These are phyloP conservation scores for Chaetomium olivaceum DNA, from an alignment of 2,329 filamentous ascomycete genomes.

Conservation along the genomic window DNA sequence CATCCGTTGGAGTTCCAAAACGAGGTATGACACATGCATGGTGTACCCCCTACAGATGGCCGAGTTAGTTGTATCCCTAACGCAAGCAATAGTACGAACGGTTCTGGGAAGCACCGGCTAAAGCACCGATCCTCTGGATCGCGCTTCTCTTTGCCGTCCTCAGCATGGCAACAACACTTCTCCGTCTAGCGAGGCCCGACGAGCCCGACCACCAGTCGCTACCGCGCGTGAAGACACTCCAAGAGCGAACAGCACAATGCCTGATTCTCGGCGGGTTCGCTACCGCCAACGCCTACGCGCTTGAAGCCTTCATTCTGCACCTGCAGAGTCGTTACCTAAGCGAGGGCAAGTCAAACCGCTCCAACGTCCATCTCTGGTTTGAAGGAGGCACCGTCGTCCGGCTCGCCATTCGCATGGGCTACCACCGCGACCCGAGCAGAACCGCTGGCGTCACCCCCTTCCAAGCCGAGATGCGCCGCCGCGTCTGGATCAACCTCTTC, in stretches of 20 bases:
- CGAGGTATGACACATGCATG: slow-evolving; percentile 16
- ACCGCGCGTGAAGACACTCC: slow-evolving; percentile 12
- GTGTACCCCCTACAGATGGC: neutral
- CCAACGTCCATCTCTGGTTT: slow-evolving; percentile 41
- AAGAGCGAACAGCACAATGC: slow-evolving; percentile 31
- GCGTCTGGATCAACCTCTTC: slow-evolving; percentile 42
- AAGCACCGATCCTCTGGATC: slow-evolving; percentile 41
- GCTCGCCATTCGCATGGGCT: slow-evolving; percentile 45
- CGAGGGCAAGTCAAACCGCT: neutral
- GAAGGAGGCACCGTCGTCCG: slow-evolving; percentile 43
- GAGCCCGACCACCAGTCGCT: neutral
- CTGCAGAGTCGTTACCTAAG: slow-evolving; percentile 34
- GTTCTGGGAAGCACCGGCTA: slow-evolving; percentile 41
- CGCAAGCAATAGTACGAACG: slow-evolving; percentile 36
- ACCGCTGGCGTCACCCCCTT: slow-evolving; percentile 40
- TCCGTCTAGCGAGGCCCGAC: neutral
- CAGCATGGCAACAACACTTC: slow-evolving; percentile 33
- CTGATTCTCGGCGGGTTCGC: slow-evolving; percentile 37
- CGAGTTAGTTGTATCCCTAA: neutral
- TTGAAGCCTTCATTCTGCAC: slow-evolving; percentile 43
- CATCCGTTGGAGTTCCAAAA: slow-evolving; percentile 12
- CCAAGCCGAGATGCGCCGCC: slow-evolving; percentile 45
- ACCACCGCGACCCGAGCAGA: slow-evolving; percentile 43
- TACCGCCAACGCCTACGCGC: slow-evolving; percentile 40
- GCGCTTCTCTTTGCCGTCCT: slow-evolving; percentile 43